Base-by-base conservation (phyloP, 1,284 basidiomycete species). In the Cystobasidium sp. region DNA sequence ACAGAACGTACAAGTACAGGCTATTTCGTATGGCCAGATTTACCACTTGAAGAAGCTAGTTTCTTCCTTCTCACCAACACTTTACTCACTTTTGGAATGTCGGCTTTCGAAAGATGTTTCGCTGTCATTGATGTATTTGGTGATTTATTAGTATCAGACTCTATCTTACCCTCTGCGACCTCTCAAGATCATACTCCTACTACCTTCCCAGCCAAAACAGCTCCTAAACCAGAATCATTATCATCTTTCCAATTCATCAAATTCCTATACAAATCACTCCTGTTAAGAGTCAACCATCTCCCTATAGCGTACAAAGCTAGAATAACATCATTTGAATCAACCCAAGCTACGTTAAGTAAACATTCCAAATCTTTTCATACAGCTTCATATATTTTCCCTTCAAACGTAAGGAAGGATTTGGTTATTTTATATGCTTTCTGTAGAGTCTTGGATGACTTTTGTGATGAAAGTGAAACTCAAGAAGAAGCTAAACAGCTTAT, bases 11-110 rank as follows among this genome's bases (percentile, higher is more conserved):
- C 80, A 1, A 80, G 78, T 55, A 62, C 79, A 0, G 79, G 79
- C 1, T 16, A n/a, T 24, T 76, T 73, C 46, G 65, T 46, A 16
- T 49, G 43, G 61, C 6, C 8, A 22, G 18, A 39, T 44, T 31
- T 58, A 47, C 72, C 62, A 6, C 22, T 72, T 78, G 80, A 64
- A 59, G 81, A 81, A 66, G 81, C 80, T 12, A 56, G 78, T 43
- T 81, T 81, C 77, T 81, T 81, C 71, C 67, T 80, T 8, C 59
- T 81, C 16, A 81, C 80, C 2, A 81, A 81, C 68, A 67, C 74
- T 10, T 76, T 81, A 61, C 77, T 81, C 58, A 77, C 78, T 0
- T 77, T 78, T 49, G 80, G 80, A 8, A 73, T 78, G 63, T 66
- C 67, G n/a, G 76, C 78, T 7, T 78, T 79, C 74, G 77, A 58